phyloP scores from a whole-genome alignment of 2,329 filamentous ascomycete species.

The Harringtonia aguacate region DNA sequence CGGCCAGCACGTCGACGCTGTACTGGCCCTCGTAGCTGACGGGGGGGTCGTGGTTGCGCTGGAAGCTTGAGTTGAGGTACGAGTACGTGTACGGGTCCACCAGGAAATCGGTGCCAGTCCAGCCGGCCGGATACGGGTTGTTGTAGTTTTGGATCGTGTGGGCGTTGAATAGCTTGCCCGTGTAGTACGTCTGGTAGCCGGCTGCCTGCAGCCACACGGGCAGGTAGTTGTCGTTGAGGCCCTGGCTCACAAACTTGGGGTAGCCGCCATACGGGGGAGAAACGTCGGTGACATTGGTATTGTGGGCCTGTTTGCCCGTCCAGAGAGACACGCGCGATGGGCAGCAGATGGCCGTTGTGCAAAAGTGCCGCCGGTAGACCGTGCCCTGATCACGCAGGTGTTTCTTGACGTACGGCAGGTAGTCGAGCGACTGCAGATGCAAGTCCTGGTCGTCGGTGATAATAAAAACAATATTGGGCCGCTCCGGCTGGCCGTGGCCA shows the following conservation, averaged over 20 bases:
- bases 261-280: conserved; percentile 50
- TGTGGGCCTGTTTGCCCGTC: conserved; percentile 58
- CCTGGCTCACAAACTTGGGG: conserved; percentile 54
- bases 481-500: neutral
- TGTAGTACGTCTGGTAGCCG: conserved; percentile 63
- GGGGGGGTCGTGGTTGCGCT: conserved; percentile 43
- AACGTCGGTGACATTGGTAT: conserved; percentile 57
- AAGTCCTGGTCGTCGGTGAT: conserved; percentile 57
- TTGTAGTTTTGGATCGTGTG: conserved; percentile 53
- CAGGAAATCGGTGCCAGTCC: conserved; percentile 44
- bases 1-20: conserved; percentile 44
- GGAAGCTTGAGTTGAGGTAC: conserved; percentile 49
- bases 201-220: conserved; percentile 60
- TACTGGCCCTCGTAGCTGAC: conserved; percentile 44
- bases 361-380: conserved; percentile 51
- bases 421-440: conserved; percentile 46
- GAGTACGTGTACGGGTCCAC: conserved; percentile 53
- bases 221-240: conserved; percentile 56
- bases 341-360: conserved; percentile 57
- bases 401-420: conserved; percentile 43
- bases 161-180: conserved; percentile 61
- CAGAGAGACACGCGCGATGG: conserved; percentile 54
- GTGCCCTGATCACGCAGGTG: conserved; percentile 38
- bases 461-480: conserved; percentile 31
- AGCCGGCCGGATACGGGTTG: conserved; percentile 44